phyloP scores from a whole-genome alignment of 202 grass and related monocot species.

The Eragrostis tef region DNA sequence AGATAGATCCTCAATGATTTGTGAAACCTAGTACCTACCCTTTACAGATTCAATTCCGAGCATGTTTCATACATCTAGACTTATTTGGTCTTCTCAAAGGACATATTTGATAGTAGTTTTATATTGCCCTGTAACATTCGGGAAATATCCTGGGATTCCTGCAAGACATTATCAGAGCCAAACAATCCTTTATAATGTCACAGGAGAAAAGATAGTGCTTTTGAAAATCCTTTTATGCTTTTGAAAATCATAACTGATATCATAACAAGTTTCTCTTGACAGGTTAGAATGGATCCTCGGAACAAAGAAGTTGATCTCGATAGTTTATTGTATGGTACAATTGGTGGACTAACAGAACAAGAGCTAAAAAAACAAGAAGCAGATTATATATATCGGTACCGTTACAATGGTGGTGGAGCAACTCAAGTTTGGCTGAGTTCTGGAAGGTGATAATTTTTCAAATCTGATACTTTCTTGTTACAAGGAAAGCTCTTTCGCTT shows the following conservation, averaged over 20 bases:
- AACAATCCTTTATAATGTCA: constrained; percentile 19
- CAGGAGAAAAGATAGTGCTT: constrained; percentile 20
- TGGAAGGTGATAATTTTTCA: constrained; percentile 71
- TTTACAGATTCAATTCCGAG: constrained; percentile 14
- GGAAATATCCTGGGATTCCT: constrained; percentile 25
- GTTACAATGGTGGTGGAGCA: constrained; percentile 94
- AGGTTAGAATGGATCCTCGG: constrained; percentile 98
- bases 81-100: constrained; percentile 8
- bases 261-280: constrained; percentile 35
- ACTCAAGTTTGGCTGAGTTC: constrained; percentile 99
- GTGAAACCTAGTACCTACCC: background rate
- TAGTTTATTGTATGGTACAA: constrained; percentile 64
- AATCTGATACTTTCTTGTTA: constrained; percentile 29
- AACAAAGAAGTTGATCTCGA: constrained; percentile 84
- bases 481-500: constrained; percentile 29
- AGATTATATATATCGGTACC: constrained; percentile 95
- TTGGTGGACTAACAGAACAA: constrained; percentile 84
- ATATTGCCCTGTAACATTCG: constrained; percentile 11
- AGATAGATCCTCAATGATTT: constrained; percentile 21
- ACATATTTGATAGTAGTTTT: constrained; percentile 29
- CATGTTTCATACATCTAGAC: constrained; percentile 26
- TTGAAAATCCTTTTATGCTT: constrained; percentile 8
- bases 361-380: constrained; percentile 88
- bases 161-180: background rate
- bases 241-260: constrained; percentile 26